Conservation (phyloP, 2,329 filamentous ascomycete species). For the Furcasterigmium sp. region DNA sequence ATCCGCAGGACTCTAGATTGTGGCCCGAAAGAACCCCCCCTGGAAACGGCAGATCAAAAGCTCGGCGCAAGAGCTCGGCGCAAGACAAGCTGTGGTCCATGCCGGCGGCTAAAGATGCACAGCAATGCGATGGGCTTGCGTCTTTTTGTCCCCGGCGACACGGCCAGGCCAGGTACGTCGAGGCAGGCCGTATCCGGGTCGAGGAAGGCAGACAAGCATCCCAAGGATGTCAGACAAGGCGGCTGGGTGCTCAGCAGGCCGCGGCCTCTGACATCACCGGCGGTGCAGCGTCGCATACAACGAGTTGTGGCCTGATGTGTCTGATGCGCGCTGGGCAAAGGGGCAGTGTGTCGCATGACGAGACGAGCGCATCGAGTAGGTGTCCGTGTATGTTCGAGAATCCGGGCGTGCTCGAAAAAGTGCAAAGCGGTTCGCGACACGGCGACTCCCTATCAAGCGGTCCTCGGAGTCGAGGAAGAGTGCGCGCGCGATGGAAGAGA, state of each 20-base stretch:
- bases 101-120: background rate
- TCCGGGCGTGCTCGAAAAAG: too few relatives aligned
- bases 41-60: background rate
- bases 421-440: too few relatives aligned
- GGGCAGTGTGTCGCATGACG: too few relatives aligned
- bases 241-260: background rate
- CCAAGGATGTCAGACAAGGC: background rate
- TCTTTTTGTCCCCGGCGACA: background rate
- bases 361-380: too few relatives aligned
- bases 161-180: too few relatives aligned
- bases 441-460: too few relatives aligned
- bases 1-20: background rate
- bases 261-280: conserved; percentile 1
- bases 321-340: too few relatives aligned
- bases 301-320: background rate
- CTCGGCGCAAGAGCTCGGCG: background rate
- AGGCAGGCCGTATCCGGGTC: too few relatives aligned
- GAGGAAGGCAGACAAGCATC: background rate
- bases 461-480: too few relatives aligned
- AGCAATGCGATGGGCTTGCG: background rate
- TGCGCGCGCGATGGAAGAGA: too few relatives aligned
- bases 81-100: background rate
- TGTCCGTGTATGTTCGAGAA: too few relatives aligned
- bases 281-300: background rate
- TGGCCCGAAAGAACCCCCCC: background rate